Evolutionary conservation across 1,284 basidiomycete genomes (phyloP), one percentile per base, ranked within the genome.

Genomic region (Papiliotrema flavescens): DNA sequence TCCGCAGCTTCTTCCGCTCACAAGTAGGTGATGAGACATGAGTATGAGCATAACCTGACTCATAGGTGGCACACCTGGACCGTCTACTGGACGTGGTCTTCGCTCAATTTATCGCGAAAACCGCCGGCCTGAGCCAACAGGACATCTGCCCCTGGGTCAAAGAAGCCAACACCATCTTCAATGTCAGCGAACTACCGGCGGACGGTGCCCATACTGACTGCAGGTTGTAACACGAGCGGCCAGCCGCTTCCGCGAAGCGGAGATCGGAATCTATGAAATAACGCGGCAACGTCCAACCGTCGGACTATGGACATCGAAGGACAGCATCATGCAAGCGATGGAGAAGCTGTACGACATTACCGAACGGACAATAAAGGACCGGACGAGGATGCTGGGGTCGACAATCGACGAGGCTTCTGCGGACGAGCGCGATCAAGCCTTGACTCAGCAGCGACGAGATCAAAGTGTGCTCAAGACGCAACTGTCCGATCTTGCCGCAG

Each of bases 271-370:
- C 6, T 98, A 98, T 70, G 89, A 88, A 24, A 79, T 97, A 48
- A 80, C 84, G 48, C 53, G 66, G 0, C 55, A 63, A 14, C 77
- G 81, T 34, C 85, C 85, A 0, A 52, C 63, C 0, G 84, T 86
- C 78, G 84, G 87, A 61, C 84, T 90, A 1, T 98, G 95, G 95
- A 90, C 91, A 2, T 90, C 75, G 85, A 69, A 80, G 80, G 61
- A 79, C 82, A 7, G 73, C 0, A 75, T 89, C 44, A 83, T 96
- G 52, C 85, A 89, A 47, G 80, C 85, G 23, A 76, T 90, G 2
- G 80, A 88, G 42, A 81, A 82, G 44, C 80, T 94, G 20, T 94
- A 93, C 67, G 82, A 85, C 49, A 74, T 82, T 1, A 89, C 89
- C 0, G 83, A 78, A 42, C 63, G 68, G 3, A 60, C 80, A n/a